Evolutionary conservation across 257 asterid species (phyloP), one percentile per base, ranked within the genome.

Genomic region (Solanum virginianum): DNA sequence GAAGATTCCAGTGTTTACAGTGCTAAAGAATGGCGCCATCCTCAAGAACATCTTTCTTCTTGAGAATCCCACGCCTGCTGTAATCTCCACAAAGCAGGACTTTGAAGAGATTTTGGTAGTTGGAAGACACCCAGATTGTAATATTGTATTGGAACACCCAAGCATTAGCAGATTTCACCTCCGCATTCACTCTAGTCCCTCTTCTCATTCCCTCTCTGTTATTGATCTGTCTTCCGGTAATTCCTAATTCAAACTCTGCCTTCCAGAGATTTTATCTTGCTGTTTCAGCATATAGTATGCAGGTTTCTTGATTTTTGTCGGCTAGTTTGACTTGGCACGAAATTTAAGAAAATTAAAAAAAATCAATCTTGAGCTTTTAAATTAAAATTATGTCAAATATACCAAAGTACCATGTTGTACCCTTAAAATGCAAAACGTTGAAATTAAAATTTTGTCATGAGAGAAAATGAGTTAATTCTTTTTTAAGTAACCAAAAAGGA

Each of bases 131-230:
- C 98, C 98, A 0, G 97, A 94, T 87, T 95, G 99, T 62, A 88
- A 90, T 51, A 94, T 95, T 51, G 90, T 89, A 60, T 65, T 95
- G 94, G 98, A 93, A 90, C 98, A 95, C 82, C 99, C 99, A 49
- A 95, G 98, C 84, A 92, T 95, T 88, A 95, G 98, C 90, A 88
- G 99, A 95, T 94, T 93, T 80, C 98, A 95, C 86, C 97, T 95
- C 88, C 94, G 93, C 32, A 90, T 93, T 86, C 92, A 92, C 88
- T 91, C 96, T 22, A 83, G 86, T 14, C 95, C 94, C 71, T 89
- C 90, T 20, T 87, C 90, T 83, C 92, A 89, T 3, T 89, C 91
- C 51, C 93, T 95, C 79, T 90, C 72, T 47, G 91, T 94, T 85
- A 79, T 91, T 10, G 98, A 94, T 89, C 87, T 94, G 72, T 89